Base-by-base conservation (phyloP, 495 filamentous ascomycete species). In the Aspergillus homomorphus region DNA sequence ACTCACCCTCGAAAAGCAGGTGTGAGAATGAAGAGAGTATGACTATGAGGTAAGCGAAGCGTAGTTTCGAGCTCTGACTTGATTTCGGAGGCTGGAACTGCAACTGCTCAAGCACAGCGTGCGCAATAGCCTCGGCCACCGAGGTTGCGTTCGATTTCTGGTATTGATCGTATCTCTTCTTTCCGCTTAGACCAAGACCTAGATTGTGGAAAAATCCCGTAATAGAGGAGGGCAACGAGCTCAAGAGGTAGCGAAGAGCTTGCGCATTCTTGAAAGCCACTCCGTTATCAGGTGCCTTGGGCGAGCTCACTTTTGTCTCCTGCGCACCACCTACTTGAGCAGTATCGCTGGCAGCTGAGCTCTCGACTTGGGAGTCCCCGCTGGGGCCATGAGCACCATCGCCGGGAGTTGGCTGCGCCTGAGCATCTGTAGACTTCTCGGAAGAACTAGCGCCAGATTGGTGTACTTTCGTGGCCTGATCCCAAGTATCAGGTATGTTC, bases 121-220 rank as follows among this genome's bases (percentile, higher is more conserved):
- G 78, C 9, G 89, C 91, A 57, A 98, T 80, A 9, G 88, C 83
- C 55, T 95, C 88, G 1, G 91, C 89, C 19, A 98, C 85, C 65
- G 82, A 72, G 20, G 75, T 78, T 19, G 82, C 83, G 64, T 89
- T 90, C 49, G 90, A 85, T 59, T 82, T 82, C 73, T 80, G 71
- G 62, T 80, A 80, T 66, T 73, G 44, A 61, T 97, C 91, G 19
- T 76, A 76, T 53, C 80, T 82, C 21, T 90, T 82, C 58, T 90
- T 89, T 28, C 82, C 80, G 12, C 96, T 76, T 12, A 98, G 75
- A 24, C 86, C 82, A 68, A 90, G 93, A 7, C 90, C 92, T 33
- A 98, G 77, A 12, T 80, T 80, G 57, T 92, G 89, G 68, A 91
- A 88, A 65, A 95, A 91, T 4, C 85, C 83, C 14, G 87, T 84